Evolutionary conservation across 345 rosid genomes (phyloP).

Genomic region (Anacardium occidentale): DNA sequence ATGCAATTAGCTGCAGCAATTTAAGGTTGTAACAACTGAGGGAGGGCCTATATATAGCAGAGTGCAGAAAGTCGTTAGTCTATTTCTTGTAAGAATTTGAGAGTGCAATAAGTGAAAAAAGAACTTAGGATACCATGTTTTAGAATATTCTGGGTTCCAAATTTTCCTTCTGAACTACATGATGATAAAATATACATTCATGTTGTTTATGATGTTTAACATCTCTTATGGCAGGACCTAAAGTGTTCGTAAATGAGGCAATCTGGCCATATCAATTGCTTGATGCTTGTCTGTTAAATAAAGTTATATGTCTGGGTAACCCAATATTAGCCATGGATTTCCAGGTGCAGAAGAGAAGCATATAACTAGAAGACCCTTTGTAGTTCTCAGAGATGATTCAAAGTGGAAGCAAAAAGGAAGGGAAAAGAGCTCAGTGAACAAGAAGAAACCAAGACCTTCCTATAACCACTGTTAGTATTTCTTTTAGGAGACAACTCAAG

Average conservation of each 20-base stretch:
- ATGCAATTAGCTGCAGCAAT: neutral
- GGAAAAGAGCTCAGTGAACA: slow-evolving; percentile 17
- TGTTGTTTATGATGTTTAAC: neutral
- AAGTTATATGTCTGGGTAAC: neutral
- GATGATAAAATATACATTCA: neutral
- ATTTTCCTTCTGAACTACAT: neutral
- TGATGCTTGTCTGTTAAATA: neutral
- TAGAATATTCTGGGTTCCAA: neutral
- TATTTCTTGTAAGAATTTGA: neutral
- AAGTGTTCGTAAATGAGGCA: slow-evolving; percentile 2
- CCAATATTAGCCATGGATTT: slow-evolving; percentile 9
- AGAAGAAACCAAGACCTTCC: slow-evolving; percentile 39
- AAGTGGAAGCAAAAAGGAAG: slow-evolving; percentile 27
- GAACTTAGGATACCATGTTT: slow-evolving; percentile 4
- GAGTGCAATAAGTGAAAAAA: neutral
- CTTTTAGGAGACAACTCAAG: neutral
- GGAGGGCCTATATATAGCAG: neutral
- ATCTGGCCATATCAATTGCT: neutral
- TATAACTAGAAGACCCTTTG: slow-evolving; percentile 36
- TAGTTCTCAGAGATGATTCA: slow-evolving; percentile 60
- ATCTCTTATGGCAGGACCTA: neutral
- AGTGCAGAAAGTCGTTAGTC: neutral
- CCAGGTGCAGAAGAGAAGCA: slow-evolving; percentile 34
- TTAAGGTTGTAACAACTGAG: neutral
- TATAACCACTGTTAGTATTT: slow-evolving; percentile 78